phyloP scores from a whole-genome alignment of 306 rosid genomes.

The Corylus heterophylla region DNA sequence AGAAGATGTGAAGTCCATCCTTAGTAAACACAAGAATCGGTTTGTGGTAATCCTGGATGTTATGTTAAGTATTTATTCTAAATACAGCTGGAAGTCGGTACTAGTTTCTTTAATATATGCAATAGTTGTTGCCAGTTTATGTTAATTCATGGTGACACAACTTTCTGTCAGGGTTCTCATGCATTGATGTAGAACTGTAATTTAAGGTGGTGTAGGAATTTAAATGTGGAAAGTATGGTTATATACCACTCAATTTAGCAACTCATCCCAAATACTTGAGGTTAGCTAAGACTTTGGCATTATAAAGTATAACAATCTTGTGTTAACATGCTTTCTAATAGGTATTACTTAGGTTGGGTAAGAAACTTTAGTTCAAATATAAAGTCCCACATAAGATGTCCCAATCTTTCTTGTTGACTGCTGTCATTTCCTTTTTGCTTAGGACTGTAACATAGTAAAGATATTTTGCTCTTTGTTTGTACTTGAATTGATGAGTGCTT shows the following conservation, averaged over 20 bases:
- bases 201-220: conserved; percentile 17
- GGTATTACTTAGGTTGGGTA: not conserved
- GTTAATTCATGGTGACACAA: not conserved
- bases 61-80: not conserved
- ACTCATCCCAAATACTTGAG: conserved; percentile 2
- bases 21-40: conserved; percentile 63
- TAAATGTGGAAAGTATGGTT: conserved; percentile 3
- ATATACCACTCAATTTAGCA: conserved; percentile 19
- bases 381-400: not conserved
- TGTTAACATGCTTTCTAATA: conserved; percentile 10
- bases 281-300: not conserved
- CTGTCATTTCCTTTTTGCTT: conserved; percentile 7
- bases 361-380: not conserved
- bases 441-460: not conserved
- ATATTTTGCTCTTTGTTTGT: conserved; percentile 6
- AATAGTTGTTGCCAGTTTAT: conserved; percentile 2
- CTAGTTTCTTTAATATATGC: conserved; percentile 8
- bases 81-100: conserved; percentile 13
- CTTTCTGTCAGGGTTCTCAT: not conserved
- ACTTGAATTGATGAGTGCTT: conserved; percentile 12
- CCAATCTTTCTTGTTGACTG: not conserved
- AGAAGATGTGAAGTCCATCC: conserved; percentile 64
- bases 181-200: not conserved
- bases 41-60: conserved; percentile 56
- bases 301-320: conserved; percentile 1